Evolutionary conservation across 495 filamentous ascomycete species (phyloP).

Genomic region (Penicillium coffeae): DNA sequence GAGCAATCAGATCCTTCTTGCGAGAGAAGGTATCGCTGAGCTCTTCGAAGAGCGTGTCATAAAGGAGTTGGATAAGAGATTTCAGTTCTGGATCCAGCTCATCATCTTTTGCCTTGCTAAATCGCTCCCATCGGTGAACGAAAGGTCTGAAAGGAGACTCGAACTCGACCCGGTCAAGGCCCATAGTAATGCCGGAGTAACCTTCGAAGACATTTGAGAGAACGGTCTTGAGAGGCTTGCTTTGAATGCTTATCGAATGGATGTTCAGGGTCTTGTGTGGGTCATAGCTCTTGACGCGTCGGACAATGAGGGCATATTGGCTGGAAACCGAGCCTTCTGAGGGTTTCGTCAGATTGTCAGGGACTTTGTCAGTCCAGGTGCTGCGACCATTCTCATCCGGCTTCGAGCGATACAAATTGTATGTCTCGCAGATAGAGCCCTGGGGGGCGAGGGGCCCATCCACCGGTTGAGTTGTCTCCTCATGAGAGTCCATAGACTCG

Average conservation of each 20-base stretch:
- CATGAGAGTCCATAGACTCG: too few relatives aligned
- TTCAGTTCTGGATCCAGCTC: slow-evolving; percentile 40
- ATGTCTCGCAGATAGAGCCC: background rate
- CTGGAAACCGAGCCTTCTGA: slow-evolving; percentile 46
- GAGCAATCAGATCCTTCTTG: slow-evolving; percentile 50
- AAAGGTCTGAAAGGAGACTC: slow-evolving; percentile 55
- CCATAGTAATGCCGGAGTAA: slow-evolving; percentile 59
- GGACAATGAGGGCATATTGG: slow-evolving; percentile 47
- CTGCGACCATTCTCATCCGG: slow-evolving; percentile 26
- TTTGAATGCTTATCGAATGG: slow-evolving; percentile 59
- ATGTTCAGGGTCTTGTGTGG: slow-evolving; percentile 54
- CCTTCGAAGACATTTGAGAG: slow-evolving; percentile 52
- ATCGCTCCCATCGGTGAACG: slow-evolving; percentile 59
- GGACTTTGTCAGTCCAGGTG: slow-evolving; percentile 29
- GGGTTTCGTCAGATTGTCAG: slow-evolving; percentile 40
- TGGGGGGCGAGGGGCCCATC: too few relatives aligned
- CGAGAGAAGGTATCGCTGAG: slow-evolving; percentile 36
- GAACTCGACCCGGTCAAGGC: slow-evolving; percentile 55
- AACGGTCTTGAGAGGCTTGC: slow-evolving; percentile 53
- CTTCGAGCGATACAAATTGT: slow-evolving; percentile 2
- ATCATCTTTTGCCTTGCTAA: slow-evolving; percentile 43
- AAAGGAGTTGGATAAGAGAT: background rate
- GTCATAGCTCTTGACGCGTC: slow-evolving; percentile 51
- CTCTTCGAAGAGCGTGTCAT: background rate
- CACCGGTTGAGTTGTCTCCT: too few relatives aligned